These are phyloP conservation scores for Coelastrella sp. DNA, from an alignment of 139 green algal genomes.

Conservation along the genomic window DNA sequence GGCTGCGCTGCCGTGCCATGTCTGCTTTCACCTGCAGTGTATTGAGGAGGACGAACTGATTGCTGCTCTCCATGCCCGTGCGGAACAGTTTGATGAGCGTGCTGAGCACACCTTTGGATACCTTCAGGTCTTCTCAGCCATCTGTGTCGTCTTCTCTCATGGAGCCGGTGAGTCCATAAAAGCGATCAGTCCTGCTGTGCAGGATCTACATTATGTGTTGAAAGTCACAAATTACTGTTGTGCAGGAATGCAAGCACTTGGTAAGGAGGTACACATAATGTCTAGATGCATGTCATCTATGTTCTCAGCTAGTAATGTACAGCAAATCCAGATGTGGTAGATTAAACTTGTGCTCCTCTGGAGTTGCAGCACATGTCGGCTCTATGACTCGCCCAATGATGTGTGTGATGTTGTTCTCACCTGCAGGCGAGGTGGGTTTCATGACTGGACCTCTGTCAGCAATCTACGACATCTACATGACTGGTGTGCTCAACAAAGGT, in stretches of 20 bases:
- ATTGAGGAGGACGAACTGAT: conserved; percentile 63
- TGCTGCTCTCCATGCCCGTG: conserved; percentile 59
- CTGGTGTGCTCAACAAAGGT: conserved; percentile 27
- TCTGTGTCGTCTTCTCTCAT: conserved; percentile 69
- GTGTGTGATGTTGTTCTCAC: conserved; percentile 61
- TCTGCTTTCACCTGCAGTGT: neutral
- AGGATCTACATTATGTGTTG: too few species aligned
- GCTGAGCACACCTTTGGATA: conserved; percentile 69
- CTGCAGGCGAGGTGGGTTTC: conserved; percentile 61
- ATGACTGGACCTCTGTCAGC: conserved; percentile 65
- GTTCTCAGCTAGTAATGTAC: too few species aligned
- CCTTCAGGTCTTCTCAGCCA: conserved; percentile 69
- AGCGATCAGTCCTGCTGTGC: too few species aligned
- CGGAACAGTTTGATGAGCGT: conserved; percentile 65
- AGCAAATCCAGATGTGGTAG: too few species aligned
- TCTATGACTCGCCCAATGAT: too few species aligned
- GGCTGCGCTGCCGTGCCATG: neutral
- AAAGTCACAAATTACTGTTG: too few species aligned
- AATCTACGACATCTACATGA: conserved; percentile 66
- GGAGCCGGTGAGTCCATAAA: conserved; percentile 54
- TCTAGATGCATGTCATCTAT: too few species aligned
- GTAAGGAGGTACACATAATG: too few species aligned
- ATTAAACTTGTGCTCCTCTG: neutral
- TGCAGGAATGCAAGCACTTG: too few species aligned
- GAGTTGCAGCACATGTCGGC: conserved; percentile 62